phyloP scores from a whole-genome alignment of 140 eudicot genomes.

The Oenanthe javanica region DNA sequence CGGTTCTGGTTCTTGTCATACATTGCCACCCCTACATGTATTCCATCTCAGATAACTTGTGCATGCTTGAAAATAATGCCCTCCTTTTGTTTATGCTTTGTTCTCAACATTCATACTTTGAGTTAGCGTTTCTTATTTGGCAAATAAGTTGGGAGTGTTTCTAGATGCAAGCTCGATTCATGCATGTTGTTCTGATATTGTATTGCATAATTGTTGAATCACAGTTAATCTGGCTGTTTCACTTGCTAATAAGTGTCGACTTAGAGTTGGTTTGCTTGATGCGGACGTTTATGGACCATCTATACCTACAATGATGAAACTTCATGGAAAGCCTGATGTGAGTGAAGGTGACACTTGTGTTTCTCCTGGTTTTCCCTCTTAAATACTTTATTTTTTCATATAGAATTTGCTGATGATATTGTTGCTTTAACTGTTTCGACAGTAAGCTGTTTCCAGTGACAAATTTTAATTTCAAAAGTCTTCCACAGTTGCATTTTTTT shows the following conservation, averaged over 20 bases:
- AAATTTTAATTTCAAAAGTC: neutral
- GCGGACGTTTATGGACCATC: slow-evolving; percentile 99
- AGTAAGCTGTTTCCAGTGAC: neutral
- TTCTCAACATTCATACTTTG: too few relatives aligned
- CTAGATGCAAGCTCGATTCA: neutral
- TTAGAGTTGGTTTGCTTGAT: slow-evolving; percentile 83
- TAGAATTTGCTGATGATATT: neutral
- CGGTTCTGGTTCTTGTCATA: too few relatives aligned
- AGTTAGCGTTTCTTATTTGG: neutral
- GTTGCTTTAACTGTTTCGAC: neutral
- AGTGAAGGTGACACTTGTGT: slow-evolving; percentile 55
- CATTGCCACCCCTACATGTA: neutral
- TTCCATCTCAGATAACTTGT: neutral
- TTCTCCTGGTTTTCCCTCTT: neutral
- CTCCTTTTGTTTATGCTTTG: neutral
- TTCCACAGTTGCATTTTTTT: neutral
- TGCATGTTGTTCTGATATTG: neutral
- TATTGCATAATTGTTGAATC: slow-evolving; percentile 3
- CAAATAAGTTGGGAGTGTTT: neutral
- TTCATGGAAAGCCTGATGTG: slow-evolving; percentile 89
- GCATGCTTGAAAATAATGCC: neutral
- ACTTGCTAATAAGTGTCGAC: slow-evolving; percentile 74
- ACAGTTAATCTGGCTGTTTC: slow-evolving; percentile 96
- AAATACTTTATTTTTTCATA: neutral
- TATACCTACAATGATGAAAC: slow-evolving; percentile 92